Percentiles rank a stretch among this genome's conserved stretches.
Conservation (phyloP, 192 early-diverging fungal species). For the Coemansia sp. region DNA sequence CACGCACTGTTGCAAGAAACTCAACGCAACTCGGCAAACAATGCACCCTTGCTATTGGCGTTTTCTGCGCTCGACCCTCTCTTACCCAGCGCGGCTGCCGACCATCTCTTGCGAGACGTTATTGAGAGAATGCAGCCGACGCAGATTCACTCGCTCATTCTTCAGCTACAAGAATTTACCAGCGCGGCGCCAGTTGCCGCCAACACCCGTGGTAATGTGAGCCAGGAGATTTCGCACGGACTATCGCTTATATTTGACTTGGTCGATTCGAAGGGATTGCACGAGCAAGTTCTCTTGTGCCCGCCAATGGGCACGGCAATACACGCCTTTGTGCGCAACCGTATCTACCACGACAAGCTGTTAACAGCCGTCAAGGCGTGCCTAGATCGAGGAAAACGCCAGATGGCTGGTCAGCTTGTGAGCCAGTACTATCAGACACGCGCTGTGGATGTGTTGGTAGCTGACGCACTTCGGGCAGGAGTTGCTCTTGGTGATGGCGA, state of each 20-base stretch:
- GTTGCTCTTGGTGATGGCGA: constrained; percentile 4
- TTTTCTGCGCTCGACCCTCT: constrained; percentile 29
- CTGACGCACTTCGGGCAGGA: constrained; percentile 29
- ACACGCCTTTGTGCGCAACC: constrained; percentile 42
- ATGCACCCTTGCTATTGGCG: constrained; percentile 14
- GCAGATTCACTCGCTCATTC: constrained; percentile 19
- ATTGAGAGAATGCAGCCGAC: constrained; percentile 13
- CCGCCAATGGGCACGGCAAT: constrained; percentile 26
- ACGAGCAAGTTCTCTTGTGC: constrained; percentile 39
- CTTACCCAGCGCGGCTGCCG: background rate
- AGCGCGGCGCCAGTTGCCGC: background rate
- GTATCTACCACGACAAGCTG: constrained; percentile 39
- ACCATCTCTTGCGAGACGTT: constrained; percentile 2
- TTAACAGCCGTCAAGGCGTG: constrained; percentile 26
- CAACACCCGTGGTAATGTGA: constrained; percentile 19
- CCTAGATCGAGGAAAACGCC: constrained; percentile 30
- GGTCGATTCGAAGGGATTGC: constrained; percentile 16
- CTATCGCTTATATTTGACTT: constrained; percentile 35
- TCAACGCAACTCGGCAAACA: background rate
- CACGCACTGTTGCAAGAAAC: constrained; percentile 5
- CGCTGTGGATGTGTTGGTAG: constrained; percentile 18
- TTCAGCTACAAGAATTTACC: constrained; percentile 20
- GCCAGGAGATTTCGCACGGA: constrained; percentile 26
- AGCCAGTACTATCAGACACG: constrained; percentile 39
- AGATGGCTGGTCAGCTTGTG: constrained; percentile 37